Evolutionary conservation across 805 yeast species (phyloP).

Genomic region (Nakazawaea wickerhamii): DNA sequence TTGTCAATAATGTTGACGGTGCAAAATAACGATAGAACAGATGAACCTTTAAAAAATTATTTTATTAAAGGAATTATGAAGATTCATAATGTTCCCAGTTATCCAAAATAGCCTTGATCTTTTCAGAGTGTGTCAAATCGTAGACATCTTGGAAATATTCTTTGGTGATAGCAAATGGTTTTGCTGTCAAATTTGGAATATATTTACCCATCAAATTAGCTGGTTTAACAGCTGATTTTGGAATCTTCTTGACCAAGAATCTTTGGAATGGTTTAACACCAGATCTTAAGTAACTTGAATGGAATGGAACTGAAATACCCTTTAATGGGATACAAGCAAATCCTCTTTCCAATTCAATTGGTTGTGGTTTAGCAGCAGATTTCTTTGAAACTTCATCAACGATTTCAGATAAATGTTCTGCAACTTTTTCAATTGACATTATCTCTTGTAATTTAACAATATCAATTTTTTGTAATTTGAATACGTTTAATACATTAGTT

Average conservation of each 20-base stretch:
- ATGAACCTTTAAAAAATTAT: neutral
- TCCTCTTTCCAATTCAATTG: slow-evolving; percentile 95
- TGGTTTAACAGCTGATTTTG: slow-evolving; percentile 92
- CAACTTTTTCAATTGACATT: slow-evolving; percentile 82
- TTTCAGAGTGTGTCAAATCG: slow-evolving; percentile 83
- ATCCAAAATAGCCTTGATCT: slow-evolving; percentile 83
- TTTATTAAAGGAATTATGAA: slow-evolving; percentile 26
- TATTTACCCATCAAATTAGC: slow-evolving; percentile 90
- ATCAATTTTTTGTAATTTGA: slow-evolving; percentile 92
- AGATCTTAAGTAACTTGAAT: slow-evolving; percentile 93
- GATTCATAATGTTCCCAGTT: slow-evolving; percentile 87
- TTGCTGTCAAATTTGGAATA: slow-evolving; percentile 98
- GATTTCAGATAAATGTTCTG: slow-evolving; percentile 82
- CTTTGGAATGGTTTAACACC: slow-evolving; percentile 99
- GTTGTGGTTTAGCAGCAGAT: slow-evolving; percentile 86
- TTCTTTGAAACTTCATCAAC: slow-evolving; percentile 79
- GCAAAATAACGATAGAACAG: neutral
- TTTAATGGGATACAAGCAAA: slow-evolving; percentile 96
- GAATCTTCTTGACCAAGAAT: slow-evolving; percentile 92
- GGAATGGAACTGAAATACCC: slow-evolving; percentile 99
- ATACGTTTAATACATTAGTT: slow-evolving; percentile 86
- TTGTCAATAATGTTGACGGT: neutral
- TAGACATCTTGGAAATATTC: slow-evolving; percentile 97
- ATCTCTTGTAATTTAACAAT: slow-evolving; percentile 80
- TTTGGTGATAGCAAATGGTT: slow-evolving; percentile 91